Conservation (phyloP, 164 flowering plant genomes). For the Echeveria elegans region DNA sequence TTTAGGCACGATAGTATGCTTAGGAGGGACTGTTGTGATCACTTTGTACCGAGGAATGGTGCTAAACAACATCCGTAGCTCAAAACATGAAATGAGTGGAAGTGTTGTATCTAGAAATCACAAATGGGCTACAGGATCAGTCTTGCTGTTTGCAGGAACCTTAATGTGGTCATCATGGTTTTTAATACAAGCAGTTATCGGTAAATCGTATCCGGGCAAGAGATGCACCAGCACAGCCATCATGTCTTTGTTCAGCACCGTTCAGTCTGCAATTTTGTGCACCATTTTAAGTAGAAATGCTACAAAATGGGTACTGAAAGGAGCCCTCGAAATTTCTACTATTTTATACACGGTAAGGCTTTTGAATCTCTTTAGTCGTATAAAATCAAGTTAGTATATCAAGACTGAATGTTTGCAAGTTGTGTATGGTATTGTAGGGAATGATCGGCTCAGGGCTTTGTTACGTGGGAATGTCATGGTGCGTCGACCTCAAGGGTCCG, state of each 20-base stretch:
- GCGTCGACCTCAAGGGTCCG: conserved; percentile 53
- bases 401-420: background rate
- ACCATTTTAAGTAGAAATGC: background rate
- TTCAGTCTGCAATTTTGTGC: background rate
- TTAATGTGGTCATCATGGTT: conserved; percentile 70
- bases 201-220: conserved; percentile 17
- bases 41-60: conserved; percentile 6
- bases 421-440: conserved; percentile 19
- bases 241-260: conserved; percentile 4
- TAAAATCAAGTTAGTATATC: background rate
- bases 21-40: conserved; percentile 7
- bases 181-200: conserved; percentile 46
- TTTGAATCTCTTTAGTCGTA: background rate
- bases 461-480: conserved; percentile 57
- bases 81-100: background rate
- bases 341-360: background rate
- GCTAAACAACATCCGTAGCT: background rate
- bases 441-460: conserved; percentile 51
- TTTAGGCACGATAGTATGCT: background rate
- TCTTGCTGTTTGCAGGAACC: conserved; percentile 30
- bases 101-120: background rate
- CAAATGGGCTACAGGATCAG: conserved; percentile 40
- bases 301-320: background rate
- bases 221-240: conserved; percentile 24
- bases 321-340: background rate